Evolutionary conservation across 2,329 filamentous ascomycete species (phyloP).

Genomic region (Zasmidium angulare): DNA sequence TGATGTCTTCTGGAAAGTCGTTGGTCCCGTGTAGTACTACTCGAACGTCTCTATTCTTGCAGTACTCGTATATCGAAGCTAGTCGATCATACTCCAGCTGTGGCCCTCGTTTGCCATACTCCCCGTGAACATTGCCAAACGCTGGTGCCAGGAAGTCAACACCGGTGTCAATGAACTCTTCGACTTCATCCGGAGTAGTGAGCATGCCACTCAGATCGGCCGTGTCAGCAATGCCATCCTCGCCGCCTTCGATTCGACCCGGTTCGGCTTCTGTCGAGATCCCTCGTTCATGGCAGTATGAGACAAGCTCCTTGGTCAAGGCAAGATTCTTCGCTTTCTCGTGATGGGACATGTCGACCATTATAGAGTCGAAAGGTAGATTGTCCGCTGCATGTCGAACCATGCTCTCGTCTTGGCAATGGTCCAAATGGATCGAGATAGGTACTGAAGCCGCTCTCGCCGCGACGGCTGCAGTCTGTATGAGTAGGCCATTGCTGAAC

Average conservation of each 20-base stretch:
- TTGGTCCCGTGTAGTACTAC: slow-evolving; percentile 60
- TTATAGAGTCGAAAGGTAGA: slow-evolving; percentile 33
- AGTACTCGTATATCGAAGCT: slow-evolving; percentile 37
- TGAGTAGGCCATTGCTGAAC: slow-evolving; percentile 27
- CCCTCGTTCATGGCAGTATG: slow-evolving; percentile 30
- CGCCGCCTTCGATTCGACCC: slow-evolving; percentile 36
- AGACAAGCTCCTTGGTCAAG: slow-evolving; percentile 29
- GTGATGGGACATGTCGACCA: slow-evolving; percentile 38
- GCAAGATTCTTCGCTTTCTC: slow-evolving; percentile 34
- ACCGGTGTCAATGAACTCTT: slow-evolving; percentile 32
- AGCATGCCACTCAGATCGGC: slow-evolving; percentile 31
- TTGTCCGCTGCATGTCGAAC: slow-evolving; percentile 22
- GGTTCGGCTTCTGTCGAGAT: slow-evolving; percentile 36
- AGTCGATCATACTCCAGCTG: slow-evolving; percentile 38
- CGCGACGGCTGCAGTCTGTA: slow-evolving; percentile 27
- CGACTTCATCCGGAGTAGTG: slow-evolving; percentile 30
- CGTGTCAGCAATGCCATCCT: slow-evolving; percentile 34
- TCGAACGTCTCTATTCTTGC: slow-evolving; percentile 40
- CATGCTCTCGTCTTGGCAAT: slow-evolving; percentile 27
- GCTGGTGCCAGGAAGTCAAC: slow-evolving; percentile 35
- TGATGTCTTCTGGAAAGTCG: slow-evolving; percentile 52
- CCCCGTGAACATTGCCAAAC: slow-evolving; percentile 35
- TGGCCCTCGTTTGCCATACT: slow-evolving; percentile 34
- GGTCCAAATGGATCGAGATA: slow-evolving; percentile 33
- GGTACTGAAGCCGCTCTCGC: slow-evolving; percentile 27